Conservation (phyloP, 1,139 yeast genomes). For the Blastobotrys niveus region DNA sequence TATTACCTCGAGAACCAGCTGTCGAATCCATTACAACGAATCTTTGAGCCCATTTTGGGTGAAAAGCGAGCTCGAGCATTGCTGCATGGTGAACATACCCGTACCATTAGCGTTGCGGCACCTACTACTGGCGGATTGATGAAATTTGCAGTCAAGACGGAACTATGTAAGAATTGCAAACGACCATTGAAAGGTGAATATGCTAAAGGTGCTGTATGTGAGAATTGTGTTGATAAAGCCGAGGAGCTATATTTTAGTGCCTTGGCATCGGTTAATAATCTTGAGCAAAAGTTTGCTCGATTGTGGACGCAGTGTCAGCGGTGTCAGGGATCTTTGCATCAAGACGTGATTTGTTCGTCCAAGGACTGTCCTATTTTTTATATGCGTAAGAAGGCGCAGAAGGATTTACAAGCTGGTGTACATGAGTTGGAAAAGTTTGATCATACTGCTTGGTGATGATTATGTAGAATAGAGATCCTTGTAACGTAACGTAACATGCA, state of each 20-base stretch:
- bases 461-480: background rate
- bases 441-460: slow-evolving; percentile 23
- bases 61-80: slow-evolving; percentile 75
- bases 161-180: slow-evolving; percentile 81
- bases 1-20: slow-evolving; percentile 91
- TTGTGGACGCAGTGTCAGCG: slow-evolving; percentile 98
- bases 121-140: slow-evolving; percentile 72
- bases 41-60: slow-evolving; percentile 92
- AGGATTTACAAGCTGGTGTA: slow-evolving; percentile 68
- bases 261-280: slow-evolving; percentile 67
- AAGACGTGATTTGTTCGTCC: slow-evolving; percentile 90
- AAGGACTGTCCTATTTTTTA: slow-evolving; percentile 97
- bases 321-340: slow-evolving; percentile 93
- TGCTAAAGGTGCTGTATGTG: slow-evolving; percentile 75
- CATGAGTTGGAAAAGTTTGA: slow-evolving; percentile 71
- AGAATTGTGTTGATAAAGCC: slow-evolving; percentile 67
- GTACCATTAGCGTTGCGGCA: slow-evolving; percentile 65
- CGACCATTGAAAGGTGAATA: slow-evolving; percentile 61
- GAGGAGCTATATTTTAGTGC: slow-evolving; percentile 77
- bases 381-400: slow-evolving; percentile 93
- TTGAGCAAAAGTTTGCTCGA: slow-evolving; percentile 79
- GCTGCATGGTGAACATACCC: slow-evolving; percentile 69
- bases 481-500: too few relatives aligned
- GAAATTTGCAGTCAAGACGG: slow-evolving; percentile 87
- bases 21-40: slow-evolving; percentile 86